A percentile compares a stretch with the other conserved stretches of the same genome.
phyloP scores from a whole-genome alignment of 2,329 filamentous ascomycete species.

The Diaporthe longicolla region DNA sequence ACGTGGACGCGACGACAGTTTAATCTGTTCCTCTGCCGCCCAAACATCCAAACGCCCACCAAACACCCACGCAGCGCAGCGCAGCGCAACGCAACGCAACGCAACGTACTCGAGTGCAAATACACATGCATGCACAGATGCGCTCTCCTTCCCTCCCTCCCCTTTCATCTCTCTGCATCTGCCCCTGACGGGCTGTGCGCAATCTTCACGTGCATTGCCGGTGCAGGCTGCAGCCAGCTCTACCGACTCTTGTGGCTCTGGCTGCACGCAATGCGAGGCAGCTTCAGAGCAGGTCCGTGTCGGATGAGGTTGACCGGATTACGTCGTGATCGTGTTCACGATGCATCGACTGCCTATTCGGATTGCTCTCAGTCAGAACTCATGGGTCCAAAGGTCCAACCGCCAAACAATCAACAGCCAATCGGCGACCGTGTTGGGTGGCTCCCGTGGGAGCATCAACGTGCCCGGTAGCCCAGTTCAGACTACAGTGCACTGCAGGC shows the following conservation, averaged over 20 bases:
- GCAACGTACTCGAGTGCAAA: too few relatives aligned
- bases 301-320: not conserved
- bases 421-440: slow-evolving; percentile 4
- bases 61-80: too few relatives aligned
- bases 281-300: not conserved
- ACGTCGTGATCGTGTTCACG: not conserved
- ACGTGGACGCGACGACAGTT: slow-evolving; percentile 5
- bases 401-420: slow-evolving; percentile 5
- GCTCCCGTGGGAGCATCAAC: not conserved
- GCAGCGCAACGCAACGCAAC: too few relatives aligned
- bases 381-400: not conserved
- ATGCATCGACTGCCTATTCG: slow-evolving; percentile 24
- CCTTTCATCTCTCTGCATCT: not conserved
- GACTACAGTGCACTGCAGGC: too few relatives aligned
- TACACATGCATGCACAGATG: not conserved
- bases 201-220: slow-evolving; percentile 5
- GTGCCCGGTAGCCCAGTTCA: slow-evolving; percentile 1
- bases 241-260: not conserved
- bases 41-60: not conserved
- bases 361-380: not conserved
- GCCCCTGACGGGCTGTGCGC: not conserved
- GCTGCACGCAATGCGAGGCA: not conserved
- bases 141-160: not conserved
- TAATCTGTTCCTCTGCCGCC: not conserved
- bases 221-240: not conserved